Percentiles rank a stretch among this genome's conserved stretches.
phyloP scores from a whole-genome alignment of 208 protist species.

The Trypanosoma conorhini region DNA sequence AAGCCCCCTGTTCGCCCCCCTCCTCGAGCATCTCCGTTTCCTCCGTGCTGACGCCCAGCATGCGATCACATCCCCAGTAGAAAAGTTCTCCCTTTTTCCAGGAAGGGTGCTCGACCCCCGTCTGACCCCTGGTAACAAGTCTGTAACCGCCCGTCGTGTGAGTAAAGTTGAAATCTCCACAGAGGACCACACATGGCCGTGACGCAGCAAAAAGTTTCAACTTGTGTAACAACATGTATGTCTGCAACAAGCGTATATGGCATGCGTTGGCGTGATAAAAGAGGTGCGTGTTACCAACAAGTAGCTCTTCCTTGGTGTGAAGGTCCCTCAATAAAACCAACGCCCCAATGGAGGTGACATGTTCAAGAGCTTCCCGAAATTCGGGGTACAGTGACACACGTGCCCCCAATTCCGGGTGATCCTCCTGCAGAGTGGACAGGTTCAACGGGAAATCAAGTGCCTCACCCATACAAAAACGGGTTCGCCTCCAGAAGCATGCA shows the following conservation, averaged over 20 bases:
- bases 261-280: slow-evolving; percentile 91
- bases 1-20: not conserved
- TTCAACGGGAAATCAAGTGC: slow-evolving; percentile 54
- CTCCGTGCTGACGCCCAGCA: slow-evolving; percentile 61
- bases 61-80: slow-evolving; percentile 80
- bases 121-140: slow-evolving; percentile 75
- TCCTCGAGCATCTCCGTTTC: slow-evolving; percentile 17
- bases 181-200: slow-evolving; percentile 51
- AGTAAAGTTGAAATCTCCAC: slow-evolving; percentile 91
- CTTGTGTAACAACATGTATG: slow-evolving; percentile 60
- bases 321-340: slow-evolving; percentile 45
- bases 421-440: slow-evolving; percentile 42
- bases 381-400: slow-evolving; percentile 42
- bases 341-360: slow-evolving; percentile 62
- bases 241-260: slow-evolving; percentile 91
- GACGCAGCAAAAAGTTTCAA: slow-evolving; percentile 26
- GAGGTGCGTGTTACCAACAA: slow-evolving; percentile 91
- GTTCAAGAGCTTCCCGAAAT: slow-evolving; percentile 60
- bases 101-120: slow-evolving; percentile 60
- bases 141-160: slow-evolving; percentile 77
- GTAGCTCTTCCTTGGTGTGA: slow-evolving; percentile 43
- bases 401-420: slow-evolving; percentile 44
- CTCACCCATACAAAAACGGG: slow-evolving; percentile 48
- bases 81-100: slow-evolving; percentile 88
- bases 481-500: slow-evolving; percentile 54